Base-by-base conservation (phyloP, 306 rosid species). In the Acacia acuminata region DNA sequence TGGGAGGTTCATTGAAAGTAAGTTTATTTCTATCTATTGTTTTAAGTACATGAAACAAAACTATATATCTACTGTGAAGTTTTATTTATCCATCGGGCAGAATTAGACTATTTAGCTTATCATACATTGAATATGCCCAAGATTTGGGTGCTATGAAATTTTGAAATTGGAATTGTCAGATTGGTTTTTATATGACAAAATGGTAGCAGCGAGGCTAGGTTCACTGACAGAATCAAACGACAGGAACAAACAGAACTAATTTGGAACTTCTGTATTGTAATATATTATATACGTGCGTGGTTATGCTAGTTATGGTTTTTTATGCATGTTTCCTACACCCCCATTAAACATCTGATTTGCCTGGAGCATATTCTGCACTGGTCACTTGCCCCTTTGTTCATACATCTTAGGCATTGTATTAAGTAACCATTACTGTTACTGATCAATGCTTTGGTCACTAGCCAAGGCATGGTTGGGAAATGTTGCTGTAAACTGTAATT, bases 1-100 rank as follows among this genome's bases (percentile, higher is more conserved):
- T 94, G 97, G 99, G 99, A 34, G 99, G 98, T 79, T 89, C 99
- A 56, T 88, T 96, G 84, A 90, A 94, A 93, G 99, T 93, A 84
- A 87, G 79, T 58, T 61, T 76, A 27, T 69, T 34, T 73, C 72
- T 71, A 25, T 36, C 73, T 50, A 10, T 76, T 64, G 22, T 30
- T 82, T 53, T 60, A 20, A 22, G 72, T 48, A 38, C 30, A 5
- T 32, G 55, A 27, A 34, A 60, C 44, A 16, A 44, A 78, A 69
- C 63, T 48, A 22, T 50, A 16, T 73, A 48, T 63, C 51, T 17
- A 63, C 22, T 22, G 55, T 17, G 12, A 48, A 40, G 72, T 6
- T 20, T 22, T 12, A 22, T 19, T 30, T 51, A 51, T 2, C 22
- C 53, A 8, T 64, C 10, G 14, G 15, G 60, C 19, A 63, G 19